phyloP scores from a whole-genome alignment of 1,284 basidiomycete species.

The Termitomyces sp. region DNA sequence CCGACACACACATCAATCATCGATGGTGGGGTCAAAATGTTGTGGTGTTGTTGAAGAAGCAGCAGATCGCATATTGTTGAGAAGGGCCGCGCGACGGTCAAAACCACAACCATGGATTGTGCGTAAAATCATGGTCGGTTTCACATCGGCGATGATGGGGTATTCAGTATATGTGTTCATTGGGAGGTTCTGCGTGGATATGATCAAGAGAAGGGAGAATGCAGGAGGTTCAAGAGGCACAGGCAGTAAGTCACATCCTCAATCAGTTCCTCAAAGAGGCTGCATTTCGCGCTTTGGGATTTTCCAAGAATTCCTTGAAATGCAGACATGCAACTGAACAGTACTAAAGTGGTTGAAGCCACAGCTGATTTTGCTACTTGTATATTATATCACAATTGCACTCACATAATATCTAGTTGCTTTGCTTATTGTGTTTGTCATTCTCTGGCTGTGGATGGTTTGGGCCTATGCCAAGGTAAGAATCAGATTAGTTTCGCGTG shows the following conservation, averaged over 20 bases:
- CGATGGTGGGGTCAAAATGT: slow-evolving; percentile 21
- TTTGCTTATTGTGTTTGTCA: slow-evolving; percentile 50
- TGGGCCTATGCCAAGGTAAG: slow-evolving; percentile 68
- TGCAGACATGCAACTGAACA: no score
- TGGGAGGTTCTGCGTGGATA: slow-evolving; percentile 57
- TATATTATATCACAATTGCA: background rate
- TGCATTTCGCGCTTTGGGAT: background rate
- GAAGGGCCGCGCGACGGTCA: slow-evolving; percentile 30
- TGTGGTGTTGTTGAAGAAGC: slow-evolving; percentile 43
- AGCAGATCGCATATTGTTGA: slow-evolving; percentile 30
- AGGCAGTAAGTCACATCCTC: slow-evolving; percentile 48
- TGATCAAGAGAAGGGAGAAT: slow-evolving; percentile 40
- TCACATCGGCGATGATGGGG: slow-evolving; percentile 49
- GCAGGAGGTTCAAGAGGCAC: slow-evolving; percentile 40
- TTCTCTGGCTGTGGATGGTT: slow-evolving; percentile 63
- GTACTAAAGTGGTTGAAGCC: background rate
- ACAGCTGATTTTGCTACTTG: background rate
- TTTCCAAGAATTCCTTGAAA: background rate
- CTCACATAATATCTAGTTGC: slow-evolving; percentile 38
- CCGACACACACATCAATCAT: background rate
- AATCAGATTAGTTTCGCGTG: background rate
- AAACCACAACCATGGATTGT: slow-evolving; percentile 60
- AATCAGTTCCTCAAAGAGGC: background rate
- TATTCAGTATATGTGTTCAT: slow-evolving; percentile 72
- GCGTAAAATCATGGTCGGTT: slow-evolving; percentile 50